phyloP scores from a whole-genome alignment of 1,139 yeast species.

The Saccharomyces hybrid region DNA sequence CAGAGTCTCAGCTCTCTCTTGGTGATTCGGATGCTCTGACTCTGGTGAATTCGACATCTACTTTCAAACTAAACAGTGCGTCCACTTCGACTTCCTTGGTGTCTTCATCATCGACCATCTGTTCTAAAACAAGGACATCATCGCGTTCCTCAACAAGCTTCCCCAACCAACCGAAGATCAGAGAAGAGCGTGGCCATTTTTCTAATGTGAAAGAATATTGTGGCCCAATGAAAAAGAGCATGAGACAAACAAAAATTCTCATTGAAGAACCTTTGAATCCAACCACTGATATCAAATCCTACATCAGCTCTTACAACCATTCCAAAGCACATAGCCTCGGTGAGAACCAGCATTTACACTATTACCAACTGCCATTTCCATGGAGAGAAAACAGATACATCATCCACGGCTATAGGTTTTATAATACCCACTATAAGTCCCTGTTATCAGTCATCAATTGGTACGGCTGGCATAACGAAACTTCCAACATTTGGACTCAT shows the following conservation, averaged over 20 bases:
- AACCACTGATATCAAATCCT: constrained; percentile 20
- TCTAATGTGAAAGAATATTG: not conserved
- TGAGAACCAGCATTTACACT: constrained; percentile 53
- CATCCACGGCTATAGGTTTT: constrained; percentile 77
- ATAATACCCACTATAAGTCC: constrained; percentile 55
- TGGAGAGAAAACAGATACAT: constrained; percentile 93
- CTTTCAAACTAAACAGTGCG: not conserved
- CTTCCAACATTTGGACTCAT: constrained; percentile 94
- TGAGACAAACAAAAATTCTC: not conserved
- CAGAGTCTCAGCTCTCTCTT: not conserved
- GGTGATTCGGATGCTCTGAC: constrained; percentile 2
- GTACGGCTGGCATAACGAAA: constrained; percentile 69
- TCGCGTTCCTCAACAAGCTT: not conserved
- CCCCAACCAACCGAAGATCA: not conserved
- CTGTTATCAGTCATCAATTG: constrained; percentile 26
- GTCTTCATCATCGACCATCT: not conserved
- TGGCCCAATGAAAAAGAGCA: not conserved
- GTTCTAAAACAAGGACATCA: not conserved
- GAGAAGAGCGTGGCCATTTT: not conserved
- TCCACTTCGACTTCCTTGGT: constrained; percentile 1
- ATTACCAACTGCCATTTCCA: constrained; percentile 81
- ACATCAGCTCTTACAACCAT: constrained; percentile 47
- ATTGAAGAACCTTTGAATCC: not conserved
- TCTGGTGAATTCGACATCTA: constrained; percentile 1
- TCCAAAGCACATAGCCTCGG: constrained; percentile 55